A percentile compares a stretch with the other conserved stretches of the same genome.
Conservation (phyloP, 2,329 filamentous ascomycete genomes). For the Pyricularia pennisetigena region DNA sequence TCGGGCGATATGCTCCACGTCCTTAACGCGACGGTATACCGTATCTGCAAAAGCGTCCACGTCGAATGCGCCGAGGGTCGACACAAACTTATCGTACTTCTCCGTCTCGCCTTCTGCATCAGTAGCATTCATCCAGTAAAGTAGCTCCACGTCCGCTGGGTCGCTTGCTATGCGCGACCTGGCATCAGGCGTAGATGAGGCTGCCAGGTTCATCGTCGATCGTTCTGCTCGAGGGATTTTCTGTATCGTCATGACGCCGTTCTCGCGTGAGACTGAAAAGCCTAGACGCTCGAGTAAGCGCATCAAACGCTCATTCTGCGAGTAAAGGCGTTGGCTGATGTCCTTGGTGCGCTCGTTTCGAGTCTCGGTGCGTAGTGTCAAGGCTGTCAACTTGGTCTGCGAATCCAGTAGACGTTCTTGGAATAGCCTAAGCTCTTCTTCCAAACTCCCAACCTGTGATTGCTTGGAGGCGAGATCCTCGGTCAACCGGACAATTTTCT, state of each 20-base stretch:
- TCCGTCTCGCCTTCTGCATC: slow-evolving; percentile 57
- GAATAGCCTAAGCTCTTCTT: slow-evolving; percentile 63
- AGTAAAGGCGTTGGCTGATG: slow-evolving; percentile 71
- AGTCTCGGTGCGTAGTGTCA: slow-evolving; percentile 52
- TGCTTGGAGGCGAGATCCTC: slow-evolving; percentile 66
- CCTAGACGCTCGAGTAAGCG: slow-evolving; percentile 80
- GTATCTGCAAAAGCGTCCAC: slow-evolving; percentile 77
- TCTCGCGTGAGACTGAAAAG: slow-evolving; percentile 68
- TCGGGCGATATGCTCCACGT: slow-evolving; percentile 84
- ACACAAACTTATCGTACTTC: slow-evolving; percentile 67
- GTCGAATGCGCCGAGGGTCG: slow-evolving; percentile 68
- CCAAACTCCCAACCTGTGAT: slow-evolving; percentile 64
- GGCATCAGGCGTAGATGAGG: neutral
- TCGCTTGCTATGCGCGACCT: slow-evolving; percentile 43
- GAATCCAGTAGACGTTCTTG: slow-evolving; percentile 53
- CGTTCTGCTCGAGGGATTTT: slow-evolving; percentile 55
- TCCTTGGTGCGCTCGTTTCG: slow-evolving; percentile 70
- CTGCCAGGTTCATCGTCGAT: slow-evolving; percentile 20
- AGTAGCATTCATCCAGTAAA: slow-evolving; percentile 73
- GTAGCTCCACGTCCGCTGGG: slow-evolving; percentile 57
- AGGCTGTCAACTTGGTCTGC: slow-evolving; percentile 38
- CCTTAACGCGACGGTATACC: slow-evolving; percentile 80
- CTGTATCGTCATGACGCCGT: slow-evolving; percentile 64
- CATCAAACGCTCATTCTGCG: slow-evolving; percentile 74
- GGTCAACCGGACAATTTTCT: slow-evolving; percentile 54